phyloP scores from a whole-genome alignment of 371 early-diverging fungal species.

The Massospora cicadina region DNA sequence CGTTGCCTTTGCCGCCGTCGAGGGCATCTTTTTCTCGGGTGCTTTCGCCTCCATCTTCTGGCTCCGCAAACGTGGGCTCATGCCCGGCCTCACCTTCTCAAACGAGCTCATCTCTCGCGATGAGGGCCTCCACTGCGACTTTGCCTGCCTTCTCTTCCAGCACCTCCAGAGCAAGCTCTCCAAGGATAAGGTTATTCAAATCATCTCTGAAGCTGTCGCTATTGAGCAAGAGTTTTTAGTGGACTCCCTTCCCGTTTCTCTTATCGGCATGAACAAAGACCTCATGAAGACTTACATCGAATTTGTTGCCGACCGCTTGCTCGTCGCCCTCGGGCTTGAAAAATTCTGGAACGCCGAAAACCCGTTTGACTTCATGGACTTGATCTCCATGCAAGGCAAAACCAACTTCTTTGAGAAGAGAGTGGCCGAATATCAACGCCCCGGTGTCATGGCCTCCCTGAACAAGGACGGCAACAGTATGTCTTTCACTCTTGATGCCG shows the following conservation, averaged over 20 bases:
- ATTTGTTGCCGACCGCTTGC: conserved; percentile 96
- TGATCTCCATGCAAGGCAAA: conserved; percentile 98
- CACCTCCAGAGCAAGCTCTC: conserved; percentile 67
- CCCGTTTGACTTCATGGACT: conserved; percentile 99
- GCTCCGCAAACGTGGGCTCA: conserved; percentile 99
- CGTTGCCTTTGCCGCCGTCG: conserved; percentile 98
- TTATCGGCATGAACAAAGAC: conserved; percentile 97
- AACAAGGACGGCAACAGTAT: conserved; percentile 18
- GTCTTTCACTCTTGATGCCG: conserved; percentile 65
- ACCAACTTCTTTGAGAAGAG: conserved; percentile 99
- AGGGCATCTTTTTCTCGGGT: conserved; percentile 99
- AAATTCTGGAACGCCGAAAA: conserved; percentile 86
- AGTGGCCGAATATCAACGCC: conserved; percentile 97
- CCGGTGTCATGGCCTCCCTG: conserved; percentile 65
- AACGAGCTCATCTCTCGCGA: conserved; percentile 99
- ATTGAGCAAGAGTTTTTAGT: conserved; percentile 96
- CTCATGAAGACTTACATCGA: conserved; percentile 98
- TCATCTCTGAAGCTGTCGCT: conserved; percentile 85
- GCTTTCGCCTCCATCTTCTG: conserved; percentile 99
- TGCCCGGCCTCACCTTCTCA: conserved; percentile 99
- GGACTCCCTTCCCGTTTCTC: conserved; percentile 83
- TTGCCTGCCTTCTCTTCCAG: conserved; percentile 96
- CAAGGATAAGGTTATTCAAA: conserved; percentile 42
- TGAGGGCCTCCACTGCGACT: conserved; percentile 99
- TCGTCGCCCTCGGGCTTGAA: conserved; percentile 77